These are phyloP conservation scores for Gracilaria gracilis DNA, from an alignment of 23 red algal genomes.

Conservation along the genomic window DNA sequence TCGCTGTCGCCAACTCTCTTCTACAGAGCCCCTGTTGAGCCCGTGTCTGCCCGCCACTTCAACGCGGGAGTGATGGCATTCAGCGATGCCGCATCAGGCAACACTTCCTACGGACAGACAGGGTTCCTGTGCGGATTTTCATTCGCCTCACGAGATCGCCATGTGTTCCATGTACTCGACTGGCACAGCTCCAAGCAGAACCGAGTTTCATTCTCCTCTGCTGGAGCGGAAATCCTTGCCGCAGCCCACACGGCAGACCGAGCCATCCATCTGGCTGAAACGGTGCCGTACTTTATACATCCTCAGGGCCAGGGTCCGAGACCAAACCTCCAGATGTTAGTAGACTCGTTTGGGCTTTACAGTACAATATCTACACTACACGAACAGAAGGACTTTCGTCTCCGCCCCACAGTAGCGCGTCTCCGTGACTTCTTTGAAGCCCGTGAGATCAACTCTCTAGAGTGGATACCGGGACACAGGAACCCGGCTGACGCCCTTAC, in stretches of 20 bases:
- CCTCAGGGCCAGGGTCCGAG: not conserved
- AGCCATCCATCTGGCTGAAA: not conserved
- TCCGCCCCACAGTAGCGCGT: slow-evolving; percentile 2
- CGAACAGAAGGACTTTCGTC: not conserved
- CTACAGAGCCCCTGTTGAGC: not conserved
- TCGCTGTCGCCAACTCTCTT: not conserved
- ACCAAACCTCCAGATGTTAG: not conserved
- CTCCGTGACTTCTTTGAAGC: slow-evolving; percentile 14
- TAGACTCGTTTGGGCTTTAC: not conserved
- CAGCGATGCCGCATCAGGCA: slow-evolving; percentile 12
- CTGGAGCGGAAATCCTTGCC: slow-evolving; percentile 12
- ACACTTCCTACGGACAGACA: not conserved
- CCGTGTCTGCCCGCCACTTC: not conserved
- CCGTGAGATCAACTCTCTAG: not conserved
- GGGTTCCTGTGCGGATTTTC: not conserved
- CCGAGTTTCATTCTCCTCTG: slow-evolving; percentile 34
- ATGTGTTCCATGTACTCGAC: slow-evolving; percentile 1
- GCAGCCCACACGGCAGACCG: slow-evolving; percentile 3
- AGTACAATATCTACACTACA: slow-evolving; percentile 12
- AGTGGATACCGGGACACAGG: not conserved
- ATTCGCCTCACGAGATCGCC: not conserved
- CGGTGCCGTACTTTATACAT: not conserved
- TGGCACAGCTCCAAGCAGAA: slow-evolving; percentile 21
- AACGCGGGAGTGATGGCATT: not conserved
- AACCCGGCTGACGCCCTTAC: slow-evolving; percentile 11